phyloP scores from a whole-genome alignment of 78 protist genomes.

The Ministeria vibrans region DNA sequence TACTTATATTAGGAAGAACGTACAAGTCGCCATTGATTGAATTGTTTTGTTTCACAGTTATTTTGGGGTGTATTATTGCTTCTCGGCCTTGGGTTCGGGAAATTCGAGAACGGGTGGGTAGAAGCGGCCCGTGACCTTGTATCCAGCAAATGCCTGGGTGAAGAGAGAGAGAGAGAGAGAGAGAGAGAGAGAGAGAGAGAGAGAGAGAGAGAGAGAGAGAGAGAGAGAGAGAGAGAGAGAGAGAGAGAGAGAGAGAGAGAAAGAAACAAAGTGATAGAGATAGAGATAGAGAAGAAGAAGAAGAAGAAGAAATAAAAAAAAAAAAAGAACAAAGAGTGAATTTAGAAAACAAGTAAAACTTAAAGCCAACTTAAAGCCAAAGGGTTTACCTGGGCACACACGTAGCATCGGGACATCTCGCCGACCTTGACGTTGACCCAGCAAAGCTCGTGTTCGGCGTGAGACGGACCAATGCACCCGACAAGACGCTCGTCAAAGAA shows the following conservation, averaged over 20 bases:
- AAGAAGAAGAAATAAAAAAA: constrained; percentile 3
- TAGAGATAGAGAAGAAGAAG: neutral
- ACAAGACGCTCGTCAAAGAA: neutral
- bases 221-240: neutral
- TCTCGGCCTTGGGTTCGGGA: too few relatives aligned
- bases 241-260: neutral
- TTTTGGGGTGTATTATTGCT: too few relatives aligned
- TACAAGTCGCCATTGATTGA: too few relatives aligned
- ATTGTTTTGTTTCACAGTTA: too few relatives aligned
- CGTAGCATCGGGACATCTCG: neutral
- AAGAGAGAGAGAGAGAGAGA: neutral
- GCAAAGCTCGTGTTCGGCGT: too few relatives aligned
- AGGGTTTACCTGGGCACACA: neutral
- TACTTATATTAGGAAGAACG: too few relatives aligned
- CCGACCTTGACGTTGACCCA: neutral
- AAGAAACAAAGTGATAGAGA: neutral
- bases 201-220: neutral
- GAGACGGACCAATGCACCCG: neutral
- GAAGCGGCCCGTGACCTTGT: neutral
- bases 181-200: neutral
- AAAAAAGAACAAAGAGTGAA: neutral
- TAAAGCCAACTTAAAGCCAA: neutral
- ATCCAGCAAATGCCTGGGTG: neutral
- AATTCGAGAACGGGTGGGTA: neutral
- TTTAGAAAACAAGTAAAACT: neutral